Base-by-base conservation (phyloP, 192 early-diverging fungal genomes). In the Coemansia sp. region DNA sequence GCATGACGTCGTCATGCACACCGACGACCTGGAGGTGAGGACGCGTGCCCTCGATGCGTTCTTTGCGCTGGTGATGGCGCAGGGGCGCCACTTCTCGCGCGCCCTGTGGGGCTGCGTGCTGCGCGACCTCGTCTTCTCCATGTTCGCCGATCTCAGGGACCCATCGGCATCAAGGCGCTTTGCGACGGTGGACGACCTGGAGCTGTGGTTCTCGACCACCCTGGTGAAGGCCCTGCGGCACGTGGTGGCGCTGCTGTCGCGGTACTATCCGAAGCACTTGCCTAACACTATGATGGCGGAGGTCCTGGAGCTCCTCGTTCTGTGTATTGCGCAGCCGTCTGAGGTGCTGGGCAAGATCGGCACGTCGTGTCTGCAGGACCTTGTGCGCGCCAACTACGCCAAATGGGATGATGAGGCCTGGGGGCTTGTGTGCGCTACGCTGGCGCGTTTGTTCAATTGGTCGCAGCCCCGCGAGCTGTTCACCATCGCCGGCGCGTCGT, bases 271-370 rank as follows among this genome's bases (percentile, higher is more conserved):
- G 37, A 36, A 74, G 48, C 89, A 92, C 24, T 85, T 84, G 59
- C 79, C 94, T 48, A 75, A 73, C 31, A 88, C 89, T 53, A 90
- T 92, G 85, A 87, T 96, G 75, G 87, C 87, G 57, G 88, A 89
- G 31, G 78, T 98, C 19, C 80, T 98, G 41, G 91, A 91, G 56
- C 78, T 98, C 29, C 84, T 98, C 54, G 85, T 83, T 24, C 71
- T 93, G 51, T 98, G 94, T 76, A 93, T 98, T 75, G 89, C 88
- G 27, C 95, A 97, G 89, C 94, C 95, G 73, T 95, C 95, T 64
- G 94, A 98, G 74, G 88, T 93, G 2, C 78, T 98, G 69, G 92
- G 93, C 27, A 81, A 90, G 59, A 95, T 98, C 59, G 95, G 95
- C 6, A 91, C 91, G 11, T 90, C 91, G 34, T 98, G 95, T 61